Conservation (phyloP, 1,284 basidiomycete genomes). For the Acaromyces ingoldii region DNA sequence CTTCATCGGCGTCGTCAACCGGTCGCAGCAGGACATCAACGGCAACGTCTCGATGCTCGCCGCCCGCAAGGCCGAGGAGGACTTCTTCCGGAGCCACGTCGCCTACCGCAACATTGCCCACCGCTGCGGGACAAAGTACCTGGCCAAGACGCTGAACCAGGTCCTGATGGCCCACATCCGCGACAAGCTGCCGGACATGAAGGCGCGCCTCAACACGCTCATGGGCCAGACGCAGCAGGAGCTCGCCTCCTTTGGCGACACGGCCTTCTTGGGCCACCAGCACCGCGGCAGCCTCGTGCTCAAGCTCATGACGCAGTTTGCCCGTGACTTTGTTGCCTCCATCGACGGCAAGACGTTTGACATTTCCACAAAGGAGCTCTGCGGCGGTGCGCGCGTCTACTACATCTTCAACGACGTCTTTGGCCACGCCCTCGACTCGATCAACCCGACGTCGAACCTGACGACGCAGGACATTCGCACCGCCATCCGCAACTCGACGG, state of each 20-base stretch:
- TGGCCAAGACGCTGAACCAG: slow-evolving; percentile 90
- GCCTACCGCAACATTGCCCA: slow-evolving; percentile 95
- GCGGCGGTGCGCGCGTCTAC: slow-evolving; percentile 94
- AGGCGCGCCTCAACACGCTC: slow-evolving; percentile 91
- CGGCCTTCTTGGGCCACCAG: slow-evolving; percentile 84
- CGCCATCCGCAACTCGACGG: slow-evolving; percentile 96
- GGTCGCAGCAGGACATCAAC: slow-evolving; percentile 96
- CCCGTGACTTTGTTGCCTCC: slow-evolving; percentile 91
- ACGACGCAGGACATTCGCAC: slow-evolving; percentile 94
- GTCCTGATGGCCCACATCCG: slow-evolving; percentile 96
- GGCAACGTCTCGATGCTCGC: slow-evolving; percentile 78
- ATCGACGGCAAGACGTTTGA: slow-evolving; percentile 98
- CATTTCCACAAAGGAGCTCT: slow-evolving; percentile 96
- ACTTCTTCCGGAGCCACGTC: slow-evolving; percentile 85
- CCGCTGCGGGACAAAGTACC: slow-evolving; percentile 90
- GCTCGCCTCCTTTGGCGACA: slow-evolving; percentile 89
- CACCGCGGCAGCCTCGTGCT: slow-evolving; percentile 61
- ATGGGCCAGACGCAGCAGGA: slow-evolving; percentile 99
- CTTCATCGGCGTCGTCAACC: slow-evolving; percentile 95
- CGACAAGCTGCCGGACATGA: slow-evolving; percentile 99
- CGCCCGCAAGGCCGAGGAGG: slow-evolving; percentile 76
- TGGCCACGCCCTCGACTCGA: slow-evolving; percentile 79
- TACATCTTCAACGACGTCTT: slow-evolving; percentile 99
- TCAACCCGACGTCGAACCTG: slow-evolving; percentile 85
- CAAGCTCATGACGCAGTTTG: slow-evolving; percentile 98